Base-by-base conservation (phyloP, 352 stramenopile genomes). In the Phytophthora agathidicida region DNA sequence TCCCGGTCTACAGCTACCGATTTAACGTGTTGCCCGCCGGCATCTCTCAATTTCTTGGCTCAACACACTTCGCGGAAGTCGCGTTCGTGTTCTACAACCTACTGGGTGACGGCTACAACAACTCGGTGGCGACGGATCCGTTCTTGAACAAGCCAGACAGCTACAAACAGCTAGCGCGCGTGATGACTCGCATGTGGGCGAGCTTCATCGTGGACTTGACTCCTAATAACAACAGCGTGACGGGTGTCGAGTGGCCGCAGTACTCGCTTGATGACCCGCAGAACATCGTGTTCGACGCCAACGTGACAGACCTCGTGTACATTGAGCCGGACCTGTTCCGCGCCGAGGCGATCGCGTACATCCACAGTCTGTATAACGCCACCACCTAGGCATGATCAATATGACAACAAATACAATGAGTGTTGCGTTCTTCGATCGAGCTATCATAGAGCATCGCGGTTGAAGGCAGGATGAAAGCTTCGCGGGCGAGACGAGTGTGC, bases 81-180 rank as follows among this genome's bases (percentile, higher is more conserved):
- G 63, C 63, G 1, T 73, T 73, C 31, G 64, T 73, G 14, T 69
- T 73, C 22, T 56, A 73, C 58, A 73, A 73, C 53, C 28, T 68
- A n/a, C 11, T 33, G 0, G 65, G 60, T 28, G 46, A 70, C 22
- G 59, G 59, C 3, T 73, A 73, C 36, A 68, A 57, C 44, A 66
- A 22, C 6, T 55, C 56, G 3, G 52, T 72, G n/a, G 51, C 49
- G 4, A 47, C 27, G 30, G 56, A 65, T 7, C 64, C 64, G 41
- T 73, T 73, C 58, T 24, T 59, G 19, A 31, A 54, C 22, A 43
- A 49, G 26, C 58, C 64, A 0, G 47, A 67, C 16, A 57, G 22
- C 24, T 59, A 59, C 48, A 50, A 47, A 17, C 52, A 57, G 27
- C 42, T 67, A 11, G 52, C 59, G 3, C 48, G 24, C 8, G 38